Base-by-base conservation (phyloP, 345 rosid species). In the Nephelium lappaceum region DNA sequence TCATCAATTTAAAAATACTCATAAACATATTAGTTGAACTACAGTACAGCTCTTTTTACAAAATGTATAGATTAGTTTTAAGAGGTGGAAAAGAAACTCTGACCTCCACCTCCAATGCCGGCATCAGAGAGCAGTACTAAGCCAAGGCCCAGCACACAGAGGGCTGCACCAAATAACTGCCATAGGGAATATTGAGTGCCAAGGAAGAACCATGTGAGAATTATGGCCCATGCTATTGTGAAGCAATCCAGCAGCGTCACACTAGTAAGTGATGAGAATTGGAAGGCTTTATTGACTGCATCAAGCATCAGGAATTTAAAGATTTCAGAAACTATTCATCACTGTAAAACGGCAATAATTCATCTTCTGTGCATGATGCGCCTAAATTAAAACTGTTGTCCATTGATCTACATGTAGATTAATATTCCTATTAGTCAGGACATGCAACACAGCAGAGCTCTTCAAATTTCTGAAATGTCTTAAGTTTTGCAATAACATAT, bases 271-370 rank as follows among this genome's bases (percentile, higher is more conserved):
- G 93, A 91, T 19, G 95, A 83, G 84, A 16, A 91, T 77, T 87
- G 93, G 73, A n/a, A 89, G 61, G 95, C 93, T 74, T 88, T 81
- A 58, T 89, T 91, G 36, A 85, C 95, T 91, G 84, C 88, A 78
- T 57, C 67, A 74, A 77, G 9, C 53, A 64, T 12, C 5, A 76
- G 5, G 16, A 60, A 60, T 27, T 27, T 2, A 27, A 27, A 27
- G 2, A 27, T 27, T 27, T 27, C 31, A 27, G 31, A 27, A 27
- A 27, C 31, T 27, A 27, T 27, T 27, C 31, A 27, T 27, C 2
- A 27, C 31, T 27, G 31, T 27, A 27, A 27, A 27, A 27, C 2
- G 31, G 31, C 31, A 27, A 27, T 2, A 27, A 27, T 27, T 2
- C 31, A 27, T 27, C 31, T 27, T 27, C 31, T 27, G 31, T 27